Percentiles rank a stretch among this genome's conserved stretches.
Conservation (phyloP, 2,329 filamentous ascomycete species). For the Aspergillus hiratsukae region DNA sequence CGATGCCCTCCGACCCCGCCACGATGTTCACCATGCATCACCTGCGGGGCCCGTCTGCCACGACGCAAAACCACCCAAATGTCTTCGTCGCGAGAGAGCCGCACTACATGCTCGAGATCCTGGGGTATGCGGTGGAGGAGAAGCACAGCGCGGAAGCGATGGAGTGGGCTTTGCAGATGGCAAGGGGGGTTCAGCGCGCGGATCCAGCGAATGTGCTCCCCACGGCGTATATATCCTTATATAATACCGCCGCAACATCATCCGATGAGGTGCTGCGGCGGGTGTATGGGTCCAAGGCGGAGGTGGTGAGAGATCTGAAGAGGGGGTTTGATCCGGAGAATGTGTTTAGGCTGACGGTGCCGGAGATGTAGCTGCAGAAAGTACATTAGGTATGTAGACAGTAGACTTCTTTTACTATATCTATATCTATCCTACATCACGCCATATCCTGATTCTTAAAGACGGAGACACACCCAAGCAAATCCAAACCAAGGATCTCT, state of each 20-base stretch:
- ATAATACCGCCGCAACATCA: neutral
- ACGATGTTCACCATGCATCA: slow-evolving; percentile 17
- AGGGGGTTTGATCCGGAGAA: slow-evolving; percentile 12
- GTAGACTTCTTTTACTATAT: no score
- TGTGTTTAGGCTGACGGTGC: slow-evolving; percentile 5
- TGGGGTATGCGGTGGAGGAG: slow-evolving; percentile 1
- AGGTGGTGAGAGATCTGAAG: slow-evolving; percentile 10
- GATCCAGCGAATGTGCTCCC: slow-evolving; percentile 9
- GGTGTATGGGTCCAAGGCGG: slow-evolving; percentile 19
- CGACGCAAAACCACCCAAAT: neutral
- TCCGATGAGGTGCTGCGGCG: neutral
- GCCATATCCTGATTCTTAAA: no score
- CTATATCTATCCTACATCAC: no score
- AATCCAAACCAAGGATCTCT: no score
- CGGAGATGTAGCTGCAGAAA: no score
- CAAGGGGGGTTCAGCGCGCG: slow-evolving; percentile 2
- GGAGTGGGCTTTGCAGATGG: slow-evolving; percentile 9
- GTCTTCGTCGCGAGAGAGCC: slow-evolving; percentile 16
- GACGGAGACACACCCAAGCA: no score
- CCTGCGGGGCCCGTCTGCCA: slow-evolving; percentile 11
- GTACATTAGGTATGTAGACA: no score
- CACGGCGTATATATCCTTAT: slow-evolving; percentile 15
- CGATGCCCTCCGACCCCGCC: slow-evolving; percentile 5
- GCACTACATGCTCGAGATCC: slow-evolving; percentile 19
- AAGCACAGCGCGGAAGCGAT: neutral